Conservation (phyloP, 31 red algal genomes). For the Endocladia muricata region DNA sequence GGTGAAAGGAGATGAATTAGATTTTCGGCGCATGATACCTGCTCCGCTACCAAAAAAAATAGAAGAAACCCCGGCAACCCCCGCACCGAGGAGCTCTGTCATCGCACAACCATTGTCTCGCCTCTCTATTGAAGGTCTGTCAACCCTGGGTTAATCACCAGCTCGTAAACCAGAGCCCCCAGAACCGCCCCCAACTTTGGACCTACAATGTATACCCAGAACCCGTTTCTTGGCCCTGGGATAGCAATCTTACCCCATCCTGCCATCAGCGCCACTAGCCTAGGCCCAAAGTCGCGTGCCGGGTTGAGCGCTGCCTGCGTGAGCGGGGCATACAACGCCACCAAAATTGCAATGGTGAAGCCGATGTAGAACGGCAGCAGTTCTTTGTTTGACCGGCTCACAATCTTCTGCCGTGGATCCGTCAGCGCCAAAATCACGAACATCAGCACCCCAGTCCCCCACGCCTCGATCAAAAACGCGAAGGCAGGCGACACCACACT, state of each 20-base stretch:
- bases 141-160: conserved; percentile 59
- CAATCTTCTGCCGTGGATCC: conserved; percentile 49
- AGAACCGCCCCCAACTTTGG: conserved; percentile 80
- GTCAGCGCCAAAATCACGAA: conserved; percentile 79
- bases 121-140: too few species aligned
- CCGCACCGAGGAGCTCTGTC: too few species aligned
- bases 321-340: conserved; percentile 69
- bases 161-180: conserved; percentile 76
- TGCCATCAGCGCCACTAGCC: conserved; percentile 63
- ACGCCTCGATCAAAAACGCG: conserved; percentile 72
- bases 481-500: conserved; percentile 32
- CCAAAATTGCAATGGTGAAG: conserved; percentile 67
- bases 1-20: too few species aligned
- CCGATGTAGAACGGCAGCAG: conserved; percentile 80
- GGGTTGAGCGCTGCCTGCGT: conserved; percentile 83
- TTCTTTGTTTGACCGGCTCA: conserved; percentile 58
- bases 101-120: too few species aligned
- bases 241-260: conserved; percentile 81
- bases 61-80: too few species aligned
- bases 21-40: too few species aligned
- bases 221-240: conserved; percentile 80
- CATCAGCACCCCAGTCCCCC: conserved; percentile 74
- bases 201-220: conserved; percentile 86
- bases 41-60: too few species aligned
- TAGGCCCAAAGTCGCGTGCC: conserved; percentile 82